Conservation (phyloP, 2,329 filamentous ascomycete species). For the Cladosporium sp. region DNA sequence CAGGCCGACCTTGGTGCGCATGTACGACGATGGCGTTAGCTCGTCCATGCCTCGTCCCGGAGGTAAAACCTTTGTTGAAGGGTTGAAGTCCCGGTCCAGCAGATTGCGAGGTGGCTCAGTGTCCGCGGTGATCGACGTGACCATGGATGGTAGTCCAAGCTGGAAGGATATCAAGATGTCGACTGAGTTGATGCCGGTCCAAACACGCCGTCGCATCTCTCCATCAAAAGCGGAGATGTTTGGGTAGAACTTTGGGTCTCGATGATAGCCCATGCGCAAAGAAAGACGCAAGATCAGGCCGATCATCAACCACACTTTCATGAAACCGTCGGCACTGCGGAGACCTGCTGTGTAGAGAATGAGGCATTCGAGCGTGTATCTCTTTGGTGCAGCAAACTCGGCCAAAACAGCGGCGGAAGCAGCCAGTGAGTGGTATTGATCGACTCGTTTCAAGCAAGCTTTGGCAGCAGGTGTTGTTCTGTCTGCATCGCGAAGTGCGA, state of each 20-base stretch:
- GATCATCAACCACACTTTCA: conserved; percentile 40
- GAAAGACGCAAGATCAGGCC: conserved; percentile 38
- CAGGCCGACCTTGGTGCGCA: conserved; percentile 32
- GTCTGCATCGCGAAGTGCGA: conserved; percentile 25
- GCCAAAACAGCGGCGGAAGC: conserved; percentile 31
- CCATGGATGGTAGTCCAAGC: conserved; percentile 48
- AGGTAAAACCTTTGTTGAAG: conserved; percentile 33
- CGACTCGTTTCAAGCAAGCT: conserved; percentile 18
- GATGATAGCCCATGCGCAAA: conserved; percentile 43
- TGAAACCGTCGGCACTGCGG: conserved; percentile 25
- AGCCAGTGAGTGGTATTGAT: conserved; percentile 26
- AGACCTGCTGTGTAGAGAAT: conserved; percentile 33
- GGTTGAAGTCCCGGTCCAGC: conserved; percentile 41
- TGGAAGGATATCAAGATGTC: conserved; percentile 47
- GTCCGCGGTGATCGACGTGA: conserved; percentile 40
- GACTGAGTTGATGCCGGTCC: conserved; percentile 41
- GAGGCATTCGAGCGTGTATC: conserved; percentile 40
- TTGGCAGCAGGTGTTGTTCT: conserved; percentile 16
- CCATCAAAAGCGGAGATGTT: conserved; percentile 38
- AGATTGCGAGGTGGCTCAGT: conserved; percentile 43
- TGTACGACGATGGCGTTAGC: conserved; percentile 34
- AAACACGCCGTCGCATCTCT: conserved; percentile 46
- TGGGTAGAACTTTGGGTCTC: conserved; percentile 42
- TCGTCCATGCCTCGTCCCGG: conserved; percentile 30
- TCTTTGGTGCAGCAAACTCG: conserved; percentile 42